Percentiles rank a stretch among this genome's conserved stretches.
These are phyloP conservation scores for Lagerstroemia speciosa DNA, from an alignment of 345 rosid genomes.

Conservation along the genomic window DNA sequence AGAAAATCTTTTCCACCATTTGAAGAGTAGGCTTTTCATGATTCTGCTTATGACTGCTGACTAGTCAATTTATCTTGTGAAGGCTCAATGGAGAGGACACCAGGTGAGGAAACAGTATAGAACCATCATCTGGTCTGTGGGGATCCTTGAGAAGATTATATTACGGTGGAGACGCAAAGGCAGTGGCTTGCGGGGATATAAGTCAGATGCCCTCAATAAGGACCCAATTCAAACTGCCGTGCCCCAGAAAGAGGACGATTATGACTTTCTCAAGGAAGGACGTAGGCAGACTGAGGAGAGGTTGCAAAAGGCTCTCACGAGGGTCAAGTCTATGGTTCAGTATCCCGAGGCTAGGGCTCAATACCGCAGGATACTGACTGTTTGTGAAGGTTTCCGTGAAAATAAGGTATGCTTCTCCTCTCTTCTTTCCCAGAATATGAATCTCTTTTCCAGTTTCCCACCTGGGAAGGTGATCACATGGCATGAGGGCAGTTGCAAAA, in stretches of 20 bases:
- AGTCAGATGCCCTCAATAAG: constrained; percentile 36
- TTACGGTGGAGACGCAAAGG: constrained; percentile 92
- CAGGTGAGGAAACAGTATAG: constrained; percentile 74
- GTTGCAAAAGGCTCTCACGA: constrained; percentile 69
- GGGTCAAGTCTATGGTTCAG: constrained; percentile 92
- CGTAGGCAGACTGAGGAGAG: constrained; percentile 88
- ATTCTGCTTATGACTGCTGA: constrained; percentile 6
- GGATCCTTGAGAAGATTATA: constrained; percentile 82
- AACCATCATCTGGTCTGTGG: constrained; percentile 77
- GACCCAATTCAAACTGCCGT: constrained; percentile 25
- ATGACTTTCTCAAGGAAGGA: constrained; percentile 81
- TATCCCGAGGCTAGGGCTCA: constrained; percentile 83
- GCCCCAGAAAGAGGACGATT: constrained; percentile 57
- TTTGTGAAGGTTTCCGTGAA: constrained; percentile 60
- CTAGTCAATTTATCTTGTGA: constrained; percentile 14
- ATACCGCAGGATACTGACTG: constrained; percentile 73
- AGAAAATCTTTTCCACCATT: background rate
- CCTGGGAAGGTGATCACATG: background rate
- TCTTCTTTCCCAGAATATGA: background rate
- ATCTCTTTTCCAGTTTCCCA: background rate
- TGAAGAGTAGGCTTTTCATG: background rate
- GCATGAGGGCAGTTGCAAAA: too few relatives aligned
- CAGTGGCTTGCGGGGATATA: constrained; percentile 74
- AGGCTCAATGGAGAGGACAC: constrained; percentile 93
- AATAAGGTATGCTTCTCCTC: constrained; percentile 39